phyloP scores from a whole-genome alignment of 345 rosid genomes.

The Rhodomyrtus tomentosa region DNA sequence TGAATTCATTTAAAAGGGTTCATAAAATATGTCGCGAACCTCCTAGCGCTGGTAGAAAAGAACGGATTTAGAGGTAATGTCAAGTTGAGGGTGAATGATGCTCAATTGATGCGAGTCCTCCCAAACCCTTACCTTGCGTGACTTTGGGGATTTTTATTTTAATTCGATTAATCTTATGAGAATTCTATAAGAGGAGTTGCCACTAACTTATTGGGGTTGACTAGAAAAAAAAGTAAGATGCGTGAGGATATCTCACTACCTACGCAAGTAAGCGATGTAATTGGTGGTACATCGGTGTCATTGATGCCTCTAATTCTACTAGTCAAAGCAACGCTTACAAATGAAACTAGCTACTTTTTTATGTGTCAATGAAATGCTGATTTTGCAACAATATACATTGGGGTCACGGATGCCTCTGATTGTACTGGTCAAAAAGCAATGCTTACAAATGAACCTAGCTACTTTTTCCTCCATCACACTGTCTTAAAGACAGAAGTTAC shows the following conservation, averaged over 20 bases:
- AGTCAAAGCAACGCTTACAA: neutral
- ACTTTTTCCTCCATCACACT: neutral
- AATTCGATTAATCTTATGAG: neutral
- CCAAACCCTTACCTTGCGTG: fast-evolving
- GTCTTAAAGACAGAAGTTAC: neutral
- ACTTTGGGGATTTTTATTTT: neutral
- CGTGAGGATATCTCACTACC: fast-evolving
- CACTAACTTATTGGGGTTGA: fast-evolving
- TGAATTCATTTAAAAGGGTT: neutral
- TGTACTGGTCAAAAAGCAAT: neutral
- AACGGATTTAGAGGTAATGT: neutral
- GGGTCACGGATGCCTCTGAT: neutral
- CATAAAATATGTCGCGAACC: neutral
- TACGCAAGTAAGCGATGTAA: fast-evolving
- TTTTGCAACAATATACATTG: neutral
- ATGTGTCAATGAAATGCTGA: neutral
- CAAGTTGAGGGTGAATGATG: neutral
- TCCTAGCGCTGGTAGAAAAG: too few species aligned
- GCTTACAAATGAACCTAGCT: neutral
- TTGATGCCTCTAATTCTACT: neutral
- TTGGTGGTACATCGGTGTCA: fast-evolving
- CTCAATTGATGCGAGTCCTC: fast-evolving
- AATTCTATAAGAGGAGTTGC: fast-evolving
- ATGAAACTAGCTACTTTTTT: neutral
- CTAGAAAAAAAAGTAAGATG: fast-evolving